phyloP scores from a whole-genome alignment of 2,329 filamentous ascomycete species.

The Fusarium compactum region DNA sequence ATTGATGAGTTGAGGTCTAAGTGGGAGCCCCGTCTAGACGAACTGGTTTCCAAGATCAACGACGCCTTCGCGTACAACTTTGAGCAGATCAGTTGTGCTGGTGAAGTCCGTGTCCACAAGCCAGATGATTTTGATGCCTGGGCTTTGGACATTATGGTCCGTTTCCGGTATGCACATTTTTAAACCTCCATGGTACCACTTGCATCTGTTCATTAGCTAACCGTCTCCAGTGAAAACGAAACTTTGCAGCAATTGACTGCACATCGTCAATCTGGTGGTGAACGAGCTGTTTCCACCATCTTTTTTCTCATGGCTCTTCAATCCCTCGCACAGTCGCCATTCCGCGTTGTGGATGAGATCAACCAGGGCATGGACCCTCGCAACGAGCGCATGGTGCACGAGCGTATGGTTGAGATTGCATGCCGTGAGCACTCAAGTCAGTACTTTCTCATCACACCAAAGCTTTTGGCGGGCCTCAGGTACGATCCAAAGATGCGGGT shows the following conservation, averaged over 20 bases:
- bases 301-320: constrained; percentile 99
- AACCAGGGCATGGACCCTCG: constrained; percentile 99
- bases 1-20: constrained; percentile 75
- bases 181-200: neutral
- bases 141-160: constrained; percentile 94
- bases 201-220: constrained; percentile 16
- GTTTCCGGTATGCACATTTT: constrained; percentile 77
- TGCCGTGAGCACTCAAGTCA: constrained; percentile 83
- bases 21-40: constrained; percentile 89
- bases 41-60: constrained; percentile 83
- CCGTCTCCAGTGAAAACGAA: constrained; percentile 74
- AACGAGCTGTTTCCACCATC: constrained; percentile 95
- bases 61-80: constrained; percentile 95
- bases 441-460: constrained; percentile 98
- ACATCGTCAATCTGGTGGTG: constrained; percentile 95
- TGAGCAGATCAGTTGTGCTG: constrained; percentile 91
- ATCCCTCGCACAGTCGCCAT: constrained; percentile 90
- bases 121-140: constrained; percentile 94
- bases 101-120: constrained; percentile 89
- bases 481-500: constrained; percentile 95
- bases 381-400: constrained; percentile 98
- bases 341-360: constrained; percentile 99
- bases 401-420: constrained; percentile 97
- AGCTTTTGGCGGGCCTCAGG: constrained; percentile 84
- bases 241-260: constrained; percentile 86